phyloP scores from a whole-genome alignment of 441 rosid genomes.

The Gossypium lobatum region DNA sequence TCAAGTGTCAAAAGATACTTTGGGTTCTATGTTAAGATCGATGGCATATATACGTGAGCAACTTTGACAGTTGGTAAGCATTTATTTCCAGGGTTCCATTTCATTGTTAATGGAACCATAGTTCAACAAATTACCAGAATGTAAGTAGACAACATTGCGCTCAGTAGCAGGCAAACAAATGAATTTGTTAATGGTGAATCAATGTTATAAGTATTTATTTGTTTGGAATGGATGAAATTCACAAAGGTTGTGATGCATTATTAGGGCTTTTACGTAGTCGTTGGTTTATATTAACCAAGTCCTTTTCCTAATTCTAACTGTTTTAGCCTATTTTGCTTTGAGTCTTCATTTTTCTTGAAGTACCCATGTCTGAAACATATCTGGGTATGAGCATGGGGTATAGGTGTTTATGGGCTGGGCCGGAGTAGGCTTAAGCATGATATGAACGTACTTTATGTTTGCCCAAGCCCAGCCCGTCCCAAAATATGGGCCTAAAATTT shows the following conservation, averaged over 20 bases:
- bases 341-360: no score
- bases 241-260: no score
- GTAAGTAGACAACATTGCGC: background rate
- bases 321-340: background rate
- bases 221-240: no score
- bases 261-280: background rate
- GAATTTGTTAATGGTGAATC: background rate
- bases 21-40: constrained; percentile 60
- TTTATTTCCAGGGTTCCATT: constrained; percentile 9
- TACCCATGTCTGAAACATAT: no score
- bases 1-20: constrained; percentile 61
- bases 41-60: constrained; percentile 56
- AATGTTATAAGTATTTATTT: background rate
- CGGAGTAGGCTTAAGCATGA: no score
- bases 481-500: no score
- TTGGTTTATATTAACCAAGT: background rate
- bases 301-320: background rate
- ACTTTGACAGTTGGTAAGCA: constrained; percentile 39
- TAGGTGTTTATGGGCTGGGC: no score
- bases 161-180: background rate
- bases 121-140: background rate
- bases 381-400: no score
- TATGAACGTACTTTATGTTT: no score
- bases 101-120: background rate
- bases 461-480: no score